These are phyloP conservation scores for Quercus robur DNA, from an alignment of 306 rosid species.

Conservation along the genomic window DNA sequence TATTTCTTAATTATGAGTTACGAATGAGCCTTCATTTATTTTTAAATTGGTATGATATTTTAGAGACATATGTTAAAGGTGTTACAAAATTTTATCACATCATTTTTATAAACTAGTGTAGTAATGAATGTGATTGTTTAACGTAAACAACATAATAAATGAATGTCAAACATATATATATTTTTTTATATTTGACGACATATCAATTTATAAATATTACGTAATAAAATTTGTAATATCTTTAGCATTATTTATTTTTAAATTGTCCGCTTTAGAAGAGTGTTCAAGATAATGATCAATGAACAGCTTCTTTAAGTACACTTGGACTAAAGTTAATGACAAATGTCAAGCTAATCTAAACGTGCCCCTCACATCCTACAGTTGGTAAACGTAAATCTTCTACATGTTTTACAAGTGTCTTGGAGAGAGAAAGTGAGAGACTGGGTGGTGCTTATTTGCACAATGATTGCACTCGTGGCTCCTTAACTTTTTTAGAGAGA, in stretches of 20 bases:
- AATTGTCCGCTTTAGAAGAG: background rate
- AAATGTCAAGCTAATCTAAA: slow-evolving; percentile 12
- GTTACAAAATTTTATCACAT: too few species aligned
- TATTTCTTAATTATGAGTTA: too few species aligned
- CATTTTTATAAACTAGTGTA: too few species aligned
- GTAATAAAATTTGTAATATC: too few species aligned
- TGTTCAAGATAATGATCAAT: background rate
- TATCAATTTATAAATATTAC: too few species aligned
- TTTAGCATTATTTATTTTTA: too few species aligned
- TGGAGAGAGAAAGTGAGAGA: slow-evolving; percentile 35
- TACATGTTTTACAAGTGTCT: slow-evolving; percentile 1
- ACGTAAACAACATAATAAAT: too few species aligned
- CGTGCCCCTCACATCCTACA: slow-evolving; percentile 10
- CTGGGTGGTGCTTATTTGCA: slow-evolving; percentile 55
- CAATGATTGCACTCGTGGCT: slow-evolving; percentile 91
- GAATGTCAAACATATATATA: too few species aligned
- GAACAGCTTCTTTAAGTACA: background rate
- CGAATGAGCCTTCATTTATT: background rate
- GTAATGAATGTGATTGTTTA: too few species aligned
- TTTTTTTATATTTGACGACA: too few species aligned
- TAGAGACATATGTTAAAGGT: background rate
- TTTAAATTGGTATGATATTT: background rate
- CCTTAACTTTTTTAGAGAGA: slow-evolving; percentile 43
- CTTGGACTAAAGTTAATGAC: background rate
- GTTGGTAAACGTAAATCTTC: slow-evolving; percentile 29